Conservation (phyloP, 2,329 filamentous ascomycete species). For the Exophiala spinifera region DNA sequence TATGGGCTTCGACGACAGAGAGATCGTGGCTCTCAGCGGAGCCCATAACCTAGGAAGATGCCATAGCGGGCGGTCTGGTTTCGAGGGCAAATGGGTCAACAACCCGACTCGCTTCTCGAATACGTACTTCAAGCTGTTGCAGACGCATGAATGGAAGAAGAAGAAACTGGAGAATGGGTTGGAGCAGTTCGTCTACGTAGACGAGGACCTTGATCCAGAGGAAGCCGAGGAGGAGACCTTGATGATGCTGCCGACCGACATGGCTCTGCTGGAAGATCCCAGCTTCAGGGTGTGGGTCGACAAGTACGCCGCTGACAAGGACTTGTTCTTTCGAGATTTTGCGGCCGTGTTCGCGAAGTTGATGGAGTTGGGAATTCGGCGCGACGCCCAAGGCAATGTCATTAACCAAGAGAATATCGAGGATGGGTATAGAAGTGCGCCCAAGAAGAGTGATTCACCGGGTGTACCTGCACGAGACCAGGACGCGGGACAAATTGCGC, state of each 20-base stretch:
- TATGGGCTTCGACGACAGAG: constrained; percentile 60
- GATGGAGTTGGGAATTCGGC: constrained; percentile 58
- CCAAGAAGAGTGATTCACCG: constrained; percentile 52
- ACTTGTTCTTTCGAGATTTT: constrained; percentile 61
- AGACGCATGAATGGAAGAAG: constrained; percentile 53
- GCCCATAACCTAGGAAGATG: constrained; percentile 58
- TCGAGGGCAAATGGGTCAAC: constrained; percentile 58
- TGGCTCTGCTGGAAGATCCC: constrained; percentile 55
- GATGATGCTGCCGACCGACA: constrained; percentile 67
- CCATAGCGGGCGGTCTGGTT: constrained; percentile 55
- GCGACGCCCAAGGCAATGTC: constrained; percentile 53
- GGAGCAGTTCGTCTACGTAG: constrained; percentile 58
- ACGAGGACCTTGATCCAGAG: constrained; percentile 39
- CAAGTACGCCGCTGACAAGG: constrained; percentile 59
- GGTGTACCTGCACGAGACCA: constrained; percentile 20
- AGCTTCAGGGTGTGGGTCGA: constrained; percentile 57
- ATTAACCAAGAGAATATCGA: constrained; percentile 56
- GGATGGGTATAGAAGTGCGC: constrained; percentile 56
- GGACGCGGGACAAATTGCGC: constrained; percentile 9
- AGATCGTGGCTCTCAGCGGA: constrained; percentile 56
- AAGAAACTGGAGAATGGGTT: constrained; percentile 53
- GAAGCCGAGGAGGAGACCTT: constrained; percentile 38
- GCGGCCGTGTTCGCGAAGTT: constrained; percentile 58
- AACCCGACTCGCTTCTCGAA: constrained; percentile 59
- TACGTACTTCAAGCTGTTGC: constrained; percentile 55